These are phyloP conservation scores for Malus hybrid DNA, from an alignment of 331 rosid genomes.

Conservation along the genomic window DNA sequence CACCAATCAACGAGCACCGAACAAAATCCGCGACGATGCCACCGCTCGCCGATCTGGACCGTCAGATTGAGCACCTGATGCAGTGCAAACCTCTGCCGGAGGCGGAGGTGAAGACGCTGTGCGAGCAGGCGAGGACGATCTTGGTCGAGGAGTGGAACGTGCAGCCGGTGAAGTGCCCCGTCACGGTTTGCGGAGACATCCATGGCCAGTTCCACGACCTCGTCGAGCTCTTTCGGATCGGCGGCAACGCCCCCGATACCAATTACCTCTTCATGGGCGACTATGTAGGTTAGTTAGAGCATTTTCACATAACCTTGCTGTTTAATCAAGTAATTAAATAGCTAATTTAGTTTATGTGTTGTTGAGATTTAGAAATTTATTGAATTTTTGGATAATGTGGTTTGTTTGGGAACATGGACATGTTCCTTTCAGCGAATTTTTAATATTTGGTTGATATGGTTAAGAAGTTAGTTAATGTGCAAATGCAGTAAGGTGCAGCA, in stretches of 20 bases:
- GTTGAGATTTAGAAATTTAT: neutral
- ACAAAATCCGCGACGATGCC: constrained; percentile 12
- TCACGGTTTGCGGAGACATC: neutral
- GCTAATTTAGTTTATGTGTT: neutral
- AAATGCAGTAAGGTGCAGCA: neutral
- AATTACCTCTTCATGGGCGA: constrained; percentile 39
- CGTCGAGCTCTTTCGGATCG: constrained; percentile 37
- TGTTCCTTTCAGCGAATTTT: neutral
- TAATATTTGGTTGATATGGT: neutral
- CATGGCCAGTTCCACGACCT: constrained; percentile 39
- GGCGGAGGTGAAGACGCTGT: constrained; percentile 30
- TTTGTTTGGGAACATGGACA: neutral
- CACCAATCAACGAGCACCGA: constrained; percentile 4
- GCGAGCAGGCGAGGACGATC: constrained; percentile 36
- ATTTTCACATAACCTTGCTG: neutral
- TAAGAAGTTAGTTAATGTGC: neutral
- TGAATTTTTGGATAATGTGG: neutral
- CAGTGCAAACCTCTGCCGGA: constrained; percentile 32
- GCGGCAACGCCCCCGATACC: constrained; percentile 31
- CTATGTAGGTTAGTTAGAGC: constrained; percentile 26
- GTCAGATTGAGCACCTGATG: constrained; percentile 37
- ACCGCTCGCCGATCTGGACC: constrained; percentile 30
- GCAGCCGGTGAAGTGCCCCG: constrained; percentile 34
- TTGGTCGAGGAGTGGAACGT: constrained; percentile 39
- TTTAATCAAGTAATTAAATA: neutral